phyloP scores from a whole-genome alignment of 257 asterid genomes.

The Penstemon davidsonii region DNA sequence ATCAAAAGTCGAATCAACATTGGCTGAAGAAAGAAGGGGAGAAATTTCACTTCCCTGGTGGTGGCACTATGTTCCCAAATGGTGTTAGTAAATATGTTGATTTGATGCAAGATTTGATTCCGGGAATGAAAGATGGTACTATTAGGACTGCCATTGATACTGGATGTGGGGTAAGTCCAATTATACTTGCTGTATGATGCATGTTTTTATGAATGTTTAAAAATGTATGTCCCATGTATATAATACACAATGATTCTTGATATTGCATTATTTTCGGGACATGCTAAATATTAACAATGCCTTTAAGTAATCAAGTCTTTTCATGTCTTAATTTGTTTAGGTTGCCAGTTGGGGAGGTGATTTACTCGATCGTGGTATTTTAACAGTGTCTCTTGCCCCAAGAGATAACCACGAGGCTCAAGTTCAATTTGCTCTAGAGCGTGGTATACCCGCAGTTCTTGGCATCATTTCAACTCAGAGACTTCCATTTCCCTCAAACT shows the following conservation, averaged over 20 bases:
- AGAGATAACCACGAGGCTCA: constrained; percentile 65
- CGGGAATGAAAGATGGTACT: constrained; percentile 55
- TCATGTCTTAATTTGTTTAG: constrained; percentile 23
- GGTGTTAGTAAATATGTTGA: constrained; percentile 49
- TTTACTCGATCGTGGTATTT: constrained; percentile 50
- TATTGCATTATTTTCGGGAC: neutral
- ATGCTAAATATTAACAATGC: neutral
- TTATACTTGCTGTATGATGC: neutral
- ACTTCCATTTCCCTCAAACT: constrained; percentile 58
- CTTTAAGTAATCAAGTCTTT: neutral
- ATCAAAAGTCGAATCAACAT: constrained; percentile 53
- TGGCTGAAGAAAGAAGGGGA: constrained; percentile 63
- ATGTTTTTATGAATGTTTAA: neutral
- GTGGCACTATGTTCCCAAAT: constrained; percentile 61
- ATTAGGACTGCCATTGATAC: constrained; percentile 59
- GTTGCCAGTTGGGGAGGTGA: constrained; percentile 69
- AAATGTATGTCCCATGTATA: neutral
- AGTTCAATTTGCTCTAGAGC: constrained; percentile 62
- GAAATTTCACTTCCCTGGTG: constrained; percentile 55
- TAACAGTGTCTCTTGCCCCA: constrained; percentile 62
- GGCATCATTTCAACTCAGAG: constrained; percentile 54
- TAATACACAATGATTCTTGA: neutral
- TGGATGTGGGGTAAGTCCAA: constrained; percentile 61
- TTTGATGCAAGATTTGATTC: constrained; percentile 48
- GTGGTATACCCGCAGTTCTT: constrained; percentile 62